Base-by-base conservation (phyloP, 495 filamentous ascomycete species). In the Penicillium dipodomyicola region DNA sequence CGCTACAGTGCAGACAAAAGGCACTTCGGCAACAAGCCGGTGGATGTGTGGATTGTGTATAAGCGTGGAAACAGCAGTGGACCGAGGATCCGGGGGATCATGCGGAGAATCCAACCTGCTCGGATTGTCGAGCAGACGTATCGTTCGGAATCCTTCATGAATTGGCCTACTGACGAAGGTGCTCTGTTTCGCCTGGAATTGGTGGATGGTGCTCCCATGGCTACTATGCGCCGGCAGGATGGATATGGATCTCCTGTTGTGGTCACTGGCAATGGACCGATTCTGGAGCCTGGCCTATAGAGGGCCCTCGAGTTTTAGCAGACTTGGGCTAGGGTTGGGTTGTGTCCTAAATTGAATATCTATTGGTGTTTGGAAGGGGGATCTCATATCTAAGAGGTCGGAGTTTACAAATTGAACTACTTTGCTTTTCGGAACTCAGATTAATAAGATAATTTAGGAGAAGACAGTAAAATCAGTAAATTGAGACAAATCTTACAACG, bases 381-480 rank as follows among this genome's bases (percentile, higher is more conserved):
- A 19, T 50, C 4, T 50, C 14, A 37, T 12, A 27, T 29, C 6
- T 8, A 12, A 25, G 32, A 19, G 35, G 12, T 35, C 23, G 45
- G 45, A 30, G 25, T 32, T 4, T 19, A 30, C 23, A 7, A 30
- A 41, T 49, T 41, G 35, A 22, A 41, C 22, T 52, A 41, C 23
- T 15, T 20, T 11, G 15, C 3, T 9, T 15, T 51, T 40, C 20
- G 19, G n/a, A 29, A 14, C 22, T 2, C 30, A 19, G 9, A 20
- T 12, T 5, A 44, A 33, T 29, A 6, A 17, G 2, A 47, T 9
- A 32, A 2, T 5, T 17, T 15, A 2, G 11, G 12, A 19, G 2
- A 4, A 37, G 30, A 20, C n/a, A 49, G 32, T 23, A 41, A 12
- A 56, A 29, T 49, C n/a, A 49, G 32, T 41, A 41, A 17, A 56